Conservation (phyloP, 441 rosid genomes). For the Rhodomyrtus psidioides region DNA sequence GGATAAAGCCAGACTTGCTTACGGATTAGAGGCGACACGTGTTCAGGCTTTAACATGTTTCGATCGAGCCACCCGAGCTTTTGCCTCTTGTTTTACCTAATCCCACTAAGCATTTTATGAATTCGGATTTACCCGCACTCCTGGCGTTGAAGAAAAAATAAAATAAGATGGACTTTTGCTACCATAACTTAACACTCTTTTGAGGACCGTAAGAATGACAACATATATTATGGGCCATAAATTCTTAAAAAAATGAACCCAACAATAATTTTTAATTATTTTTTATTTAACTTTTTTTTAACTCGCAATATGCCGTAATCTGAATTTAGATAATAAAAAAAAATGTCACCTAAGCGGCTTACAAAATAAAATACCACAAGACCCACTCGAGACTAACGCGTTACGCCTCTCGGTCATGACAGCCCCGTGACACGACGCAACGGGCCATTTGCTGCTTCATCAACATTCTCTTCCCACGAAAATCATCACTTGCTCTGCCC, state of each 20-base stretch:
- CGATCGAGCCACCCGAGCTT: not conserved
- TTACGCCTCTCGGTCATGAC: not conserved
- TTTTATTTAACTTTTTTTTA: no score
- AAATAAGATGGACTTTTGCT: no score
- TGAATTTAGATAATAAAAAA: no score
- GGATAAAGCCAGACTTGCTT: not conserved
- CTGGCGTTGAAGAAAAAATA: not conserved
- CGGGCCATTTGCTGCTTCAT: not conserved
- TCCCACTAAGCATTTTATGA: not conserved
- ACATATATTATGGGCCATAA: no score
- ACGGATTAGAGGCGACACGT: not conserved
- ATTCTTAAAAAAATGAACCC: accelerated
- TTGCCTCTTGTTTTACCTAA: not conserved
- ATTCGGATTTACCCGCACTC: not conserved
- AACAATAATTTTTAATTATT: no score
- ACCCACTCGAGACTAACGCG: not conserved
- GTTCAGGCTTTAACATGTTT: not conserved
- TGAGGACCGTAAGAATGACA: no score
- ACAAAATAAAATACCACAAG: no score
- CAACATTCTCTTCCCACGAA: not conserved
- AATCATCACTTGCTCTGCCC: not conserved
- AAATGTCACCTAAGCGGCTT: no score
- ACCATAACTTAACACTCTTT: no score
- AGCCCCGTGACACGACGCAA: not conserved
- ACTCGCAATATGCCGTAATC: no score